Conservation (phyloP, 805 yeast species). For the Candida ascalaphidarum region DNA sequence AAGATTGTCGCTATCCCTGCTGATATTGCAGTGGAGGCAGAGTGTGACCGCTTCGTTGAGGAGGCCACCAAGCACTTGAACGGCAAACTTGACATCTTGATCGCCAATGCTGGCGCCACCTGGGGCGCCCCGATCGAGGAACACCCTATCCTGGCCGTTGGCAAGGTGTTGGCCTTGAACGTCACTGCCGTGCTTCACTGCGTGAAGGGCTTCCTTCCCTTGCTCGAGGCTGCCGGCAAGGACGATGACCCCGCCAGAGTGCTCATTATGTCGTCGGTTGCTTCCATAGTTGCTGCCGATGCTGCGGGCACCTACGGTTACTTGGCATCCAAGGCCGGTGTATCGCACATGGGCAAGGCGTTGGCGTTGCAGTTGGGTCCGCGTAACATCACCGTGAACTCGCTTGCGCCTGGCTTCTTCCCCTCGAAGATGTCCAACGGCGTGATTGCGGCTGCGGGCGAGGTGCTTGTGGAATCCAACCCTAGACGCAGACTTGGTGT, state of each 20-base stretch:
- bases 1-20: conserved; percentile 42
- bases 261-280: conserved; percentile 58
- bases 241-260: conserved; percentile 55
- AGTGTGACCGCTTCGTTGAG: conserved; percentile 35
- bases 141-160: conserved; percentile 55
- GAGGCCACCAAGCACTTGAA: conserved; percentile 31
- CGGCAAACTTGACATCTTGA: conserved; percentile 51
- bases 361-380: conserved; percentile 63
- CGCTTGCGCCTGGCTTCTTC: conserved; percentile 71
- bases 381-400: conserved; percentile 57
- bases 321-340: conserved; percentile 68
- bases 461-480: conserved; percentile 36
- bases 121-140: conserved; percentile 63
- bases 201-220: conserved; percentile 54
- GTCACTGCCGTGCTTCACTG: conserved; percentile 61
- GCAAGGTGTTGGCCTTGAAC: conserved; percentile 56
- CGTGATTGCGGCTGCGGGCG: conserved; percentile 43
- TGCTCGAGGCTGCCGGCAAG: conserved; percentile 44
- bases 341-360: conserved; percentile 55
- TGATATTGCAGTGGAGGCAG: conserved; percentile 44
- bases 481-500: conserved; percentile 59
- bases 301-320: conserved; percentile 63
- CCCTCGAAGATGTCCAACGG: conserved; percentile 72
- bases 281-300: conserved; percentile 38
- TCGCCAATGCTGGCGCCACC: conserved; percentile 74